Base-by-base conservation (phyloP, 176 grass and related monocot species). In the Poa annua region DNA sequence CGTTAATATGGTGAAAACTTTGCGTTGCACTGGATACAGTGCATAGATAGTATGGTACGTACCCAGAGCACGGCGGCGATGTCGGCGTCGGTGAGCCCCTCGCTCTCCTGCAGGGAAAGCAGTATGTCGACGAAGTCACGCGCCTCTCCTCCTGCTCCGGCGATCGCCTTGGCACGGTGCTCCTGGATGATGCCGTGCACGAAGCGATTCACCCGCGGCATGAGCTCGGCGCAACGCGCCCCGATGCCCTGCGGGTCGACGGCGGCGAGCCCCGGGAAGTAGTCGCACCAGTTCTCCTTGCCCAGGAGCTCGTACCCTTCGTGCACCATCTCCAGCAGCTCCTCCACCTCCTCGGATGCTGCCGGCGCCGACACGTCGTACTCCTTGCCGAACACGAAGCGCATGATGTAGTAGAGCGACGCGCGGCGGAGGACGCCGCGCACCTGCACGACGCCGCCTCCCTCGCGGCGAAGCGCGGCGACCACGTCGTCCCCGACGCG, bases 331-430 rank as follows among this genome's bases (percentile, higher is more conserved):
- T 52, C 67, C 17, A 91, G 59, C 25, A 97, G 82, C 78, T 88
- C 87, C 77, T 90, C 87, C 20, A 84, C 89, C 82, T 91, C 94
- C 38, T 79, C 65, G 21, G 83, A 26, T 29, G 38, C 76, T 17
- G 73, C 13, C 26, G 29, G 26, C 42, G 52, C 22, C 74, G 85
- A 85, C 81, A 89, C 78, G 75, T 89, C 61, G 66, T 89, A 97
- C 78, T 74, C 69, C 84, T 91, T 93, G 48, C 94, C 91, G 65
- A 97, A 97, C 85, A 97, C 94, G 65, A 90, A 93, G 48, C 85
- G 78, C 94, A 97, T 91, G 86, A 97, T 97, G 78, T 93, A 93
- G 82, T 89, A 91, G 66, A 97, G 91, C 62, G 90, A 86, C 13
- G 95, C 84, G 19, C 88, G 88, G 29, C 88, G 91, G 20, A 97